phyloP scores from a whole-genome alignment of 345 rosid genomes.

The Turritis glabra region DNA sequence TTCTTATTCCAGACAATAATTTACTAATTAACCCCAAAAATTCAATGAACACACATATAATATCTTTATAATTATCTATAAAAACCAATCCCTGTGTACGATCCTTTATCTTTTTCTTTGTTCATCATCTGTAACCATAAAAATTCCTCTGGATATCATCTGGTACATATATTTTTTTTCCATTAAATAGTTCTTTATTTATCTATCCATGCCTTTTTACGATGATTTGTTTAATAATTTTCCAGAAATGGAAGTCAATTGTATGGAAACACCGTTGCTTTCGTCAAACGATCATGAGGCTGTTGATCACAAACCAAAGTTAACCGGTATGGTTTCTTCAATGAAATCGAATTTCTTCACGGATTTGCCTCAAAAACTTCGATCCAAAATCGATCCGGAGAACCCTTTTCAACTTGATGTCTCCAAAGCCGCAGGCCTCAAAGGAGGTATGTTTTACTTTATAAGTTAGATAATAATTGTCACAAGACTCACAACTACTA shows the following conservation, averaged over 20 bases:
- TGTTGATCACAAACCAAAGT: background rate
- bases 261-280: conserved; percentile 39
- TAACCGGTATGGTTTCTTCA: conserved; percentile 18
- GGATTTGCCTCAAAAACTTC: conserved; percentile 65
- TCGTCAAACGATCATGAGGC: conserved; percentile 17
- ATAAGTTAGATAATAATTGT: background rate
- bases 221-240: background rate
- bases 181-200: background rate
- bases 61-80: conserved; percentile 9
- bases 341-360: conserved; percentile 53
- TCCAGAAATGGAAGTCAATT: conserved; percentile 33
- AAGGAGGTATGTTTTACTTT: conserved; percentile 44
- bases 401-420: conserved; percentile 53
- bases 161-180: background rate
- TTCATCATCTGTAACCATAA: conserved; percentile 24
- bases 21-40: background rate
- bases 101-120: conserved; percentile 17
- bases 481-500: background rate
- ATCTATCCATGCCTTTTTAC: background rate
- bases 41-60: background rate
- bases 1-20: background rate
- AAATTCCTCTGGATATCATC: background rate
- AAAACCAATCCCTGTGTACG: conserved; percentile 1
- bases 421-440: conserved; percentile 52
- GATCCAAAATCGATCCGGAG: conserved; percentile 53